Conservation (phyloP, 352 stramenopile species). For the Globisporangium uncinulatum region DNA sequence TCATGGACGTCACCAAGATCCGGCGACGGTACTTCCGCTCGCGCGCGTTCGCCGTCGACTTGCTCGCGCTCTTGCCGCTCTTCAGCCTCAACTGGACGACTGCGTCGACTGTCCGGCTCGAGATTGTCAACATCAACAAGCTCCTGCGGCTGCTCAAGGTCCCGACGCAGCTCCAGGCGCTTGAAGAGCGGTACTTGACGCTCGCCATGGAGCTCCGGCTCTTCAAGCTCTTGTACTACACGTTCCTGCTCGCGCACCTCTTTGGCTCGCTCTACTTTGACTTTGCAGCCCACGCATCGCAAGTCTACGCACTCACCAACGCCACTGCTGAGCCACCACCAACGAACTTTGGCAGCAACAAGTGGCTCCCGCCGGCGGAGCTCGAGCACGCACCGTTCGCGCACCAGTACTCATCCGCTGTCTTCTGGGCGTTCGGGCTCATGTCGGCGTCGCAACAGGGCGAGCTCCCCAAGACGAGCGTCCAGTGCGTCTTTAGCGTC, state of each 20-base stretch:
- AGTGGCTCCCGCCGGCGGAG: conserved; percentile 24
- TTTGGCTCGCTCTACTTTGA: conserved; percentile 54
- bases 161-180: conserved; percentile 26
- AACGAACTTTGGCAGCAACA: conserved; percentile 36
- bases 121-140: conserved; percentile 52
- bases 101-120: conserved; percentile 15
- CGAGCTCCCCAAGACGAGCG: conserved; percentile 24
- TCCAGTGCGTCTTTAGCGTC: conserved; percentile 34
- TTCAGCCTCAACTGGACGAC: conserved; percentile 33
- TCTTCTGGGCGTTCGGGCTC: conserved; percentile 43
- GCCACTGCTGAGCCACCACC: not conserved
- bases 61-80: conserved; percentile 30
- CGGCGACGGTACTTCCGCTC: conserved; percentile 32
- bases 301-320: conserved; percentile 14
- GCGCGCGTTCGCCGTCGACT: conserved; percentile 28
- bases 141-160: conserved; percentile 42
- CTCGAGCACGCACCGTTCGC: conserved; percentile 18
- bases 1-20: conserved; percentile 31
- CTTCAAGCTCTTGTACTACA: conserved; percentile 57
- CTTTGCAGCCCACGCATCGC: conserved; percentile 36
- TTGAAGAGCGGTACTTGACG: conserved; percentile 42
- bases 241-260: conserved; percentile 40
- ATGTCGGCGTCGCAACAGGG: conserved; percentile 35
- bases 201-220: conserved; percentile 34
- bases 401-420: conserved; percentile 25